These are phyloP conservation scores for Curvularia lunata DNA, from an alignment of 2,329 filamentous ascomycete species.

Conservation along the genomic window DNA sequence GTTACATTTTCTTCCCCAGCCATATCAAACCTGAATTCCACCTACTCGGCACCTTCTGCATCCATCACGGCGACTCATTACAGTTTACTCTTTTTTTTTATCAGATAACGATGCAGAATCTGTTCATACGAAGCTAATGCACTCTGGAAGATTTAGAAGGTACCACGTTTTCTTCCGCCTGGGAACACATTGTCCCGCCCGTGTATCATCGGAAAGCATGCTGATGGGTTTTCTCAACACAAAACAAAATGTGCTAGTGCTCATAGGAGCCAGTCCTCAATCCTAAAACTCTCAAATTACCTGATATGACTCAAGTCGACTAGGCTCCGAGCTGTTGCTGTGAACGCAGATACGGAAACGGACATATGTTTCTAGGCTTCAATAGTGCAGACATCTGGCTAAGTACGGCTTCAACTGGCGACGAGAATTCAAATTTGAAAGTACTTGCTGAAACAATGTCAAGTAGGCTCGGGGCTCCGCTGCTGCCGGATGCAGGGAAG, in stretches of 20 bases:
- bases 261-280: slow-evolving; percentile 43
- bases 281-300: slow-evolving; percentile 33
- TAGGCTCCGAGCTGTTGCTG: slow-evolving; percentile 35
- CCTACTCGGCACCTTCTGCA: slow-evolving; percentile 51
- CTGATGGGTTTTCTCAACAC: slow-evolving; percentile 51
- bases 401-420: slow-evolving; percentile 46
- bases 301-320: slow-evolving; percentile 30
- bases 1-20: too few relatives aligned
- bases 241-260: slow-evolving; percentile 54
- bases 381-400: slow-evolving; percentile 57
- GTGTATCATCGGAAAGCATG: too few relatives aligned
- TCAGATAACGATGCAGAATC: slow-evolving; percentile 52
- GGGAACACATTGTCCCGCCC: too few relatives aligned
- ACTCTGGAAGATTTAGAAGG: too few relatives aligned
- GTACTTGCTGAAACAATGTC: slow-evolving; percentile 4
- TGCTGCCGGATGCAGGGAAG: slow-evolving; percentile 6
- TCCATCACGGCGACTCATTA: slow-evolving; percentile 52
- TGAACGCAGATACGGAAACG: slow-evolving; percentile 48
- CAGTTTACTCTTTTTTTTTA: slow-evolving; percentile 45
- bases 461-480: slow-evolving; percentile 2
- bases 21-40: not conserved
- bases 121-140: slow-evolving; percentile 42
- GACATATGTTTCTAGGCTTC: slow-evolving; percentile 51
- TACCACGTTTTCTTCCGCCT: too few relatives aligned
- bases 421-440: slow-evolving; percentile 42